Conservation (phyloP, 129 eudicot genomes). For the Tanacetum coccineum region DNA sequence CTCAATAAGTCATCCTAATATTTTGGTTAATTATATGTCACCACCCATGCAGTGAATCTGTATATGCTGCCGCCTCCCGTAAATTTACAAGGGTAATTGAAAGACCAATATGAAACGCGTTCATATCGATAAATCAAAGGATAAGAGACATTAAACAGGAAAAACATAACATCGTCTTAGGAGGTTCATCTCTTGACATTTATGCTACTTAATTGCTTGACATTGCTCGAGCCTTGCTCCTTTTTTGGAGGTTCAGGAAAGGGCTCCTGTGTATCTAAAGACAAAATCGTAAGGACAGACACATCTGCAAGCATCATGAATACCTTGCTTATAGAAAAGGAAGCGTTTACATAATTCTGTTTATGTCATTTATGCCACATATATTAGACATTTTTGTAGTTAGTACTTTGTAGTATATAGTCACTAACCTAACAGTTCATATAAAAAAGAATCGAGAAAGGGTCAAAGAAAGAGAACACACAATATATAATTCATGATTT, state of each 20-base stretch:
- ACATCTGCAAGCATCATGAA: not conserved
- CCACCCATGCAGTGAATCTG: not conserved
- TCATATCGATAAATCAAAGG: not conserved
- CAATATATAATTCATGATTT: too few species aligned
- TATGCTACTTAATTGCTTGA: slow-evolving; percentile 7
- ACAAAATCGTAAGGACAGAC: not conserved
- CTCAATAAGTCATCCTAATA: not conserved
- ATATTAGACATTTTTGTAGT: not conserved
- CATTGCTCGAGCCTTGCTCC: not conserved
- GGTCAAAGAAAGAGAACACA: too few species aligned
- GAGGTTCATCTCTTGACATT: not conserved
- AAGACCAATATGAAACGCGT: too few species aligned
- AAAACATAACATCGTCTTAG: not conserved
- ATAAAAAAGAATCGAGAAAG: too few species aligned
- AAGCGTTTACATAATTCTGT: not conserved
- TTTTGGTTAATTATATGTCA: not conserved
- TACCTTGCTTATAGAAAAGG: not conserved
- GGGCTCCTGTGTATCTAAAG: slow-evolving; percentile 10
- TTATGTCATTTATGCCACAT: not conserved
- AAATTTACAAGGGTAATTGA: not conserved
- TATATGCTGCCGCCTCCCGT: not conserved
- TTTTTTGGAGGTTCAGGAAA: slow-evolving; percentile 9
- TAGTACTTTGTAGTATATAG: too few species aligned
- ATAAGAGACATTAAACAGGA: not conserved
- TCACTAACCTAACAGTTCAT: too few species aligned